A percentile compares a stretch with the other conserved stretches of the same genome.
phyloP scores from a whole-genome alignment of 139 green algal genomes.

The Coelastrella sp. region DNA sequence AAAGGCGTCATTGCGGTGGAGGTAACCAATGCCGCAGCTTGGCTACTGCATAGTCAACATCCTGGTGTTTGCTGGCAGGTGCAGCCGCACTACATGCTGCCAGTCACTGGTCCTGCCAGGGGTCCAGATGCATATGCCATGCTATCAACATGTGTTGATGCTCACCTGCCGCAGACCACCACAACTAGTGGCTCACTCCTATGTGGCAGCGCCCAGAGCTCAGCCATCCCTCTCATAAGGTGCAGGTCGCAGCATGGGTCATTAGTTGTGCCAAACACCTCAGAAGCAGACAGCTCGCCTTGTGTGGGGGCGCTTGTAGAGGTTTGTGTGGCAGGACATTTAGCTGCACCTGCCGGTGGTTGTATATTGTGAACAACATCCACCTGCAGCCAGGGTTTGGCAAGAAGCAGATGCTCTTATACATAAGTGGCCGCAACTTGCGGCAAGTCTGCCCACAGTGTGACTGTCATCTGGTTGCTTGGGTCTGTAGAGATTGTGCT shows the following conservation, averaged over 20 bases:
- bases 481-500: no score
- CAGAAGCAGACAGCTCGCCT: no score
- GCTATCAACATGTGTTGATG: not conserved
- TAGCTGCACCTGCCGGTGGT: not conserved
- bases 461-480: no score
- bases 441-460: no score
- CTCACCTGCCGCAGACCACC: conserved; percentile 40
- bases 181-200: conserved; percentile 43
- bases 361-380: not conserved
- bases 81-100: no score
- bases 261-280: not conserved
- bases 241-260: not conserved
- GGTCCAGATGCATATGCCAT: not conserved
- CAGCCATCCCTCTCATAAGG: not conserved
- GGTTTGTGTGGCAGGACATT: not conserved
- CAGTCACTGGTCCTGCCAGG: not conserved
- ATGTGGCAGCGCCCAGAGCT: conserved; percentile 23
- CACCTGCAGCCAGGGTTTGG: not conserved
- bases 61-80: no score
- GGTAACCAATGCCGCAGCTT: no score
- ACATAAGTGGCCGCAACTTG: no score
- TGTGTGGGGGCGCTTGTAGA: not conserved
- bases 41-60: no score
- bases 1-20: no score
- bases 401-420: no score